phyloP scores from a whole-genome alignment of 1,284 basidiomycete genomes.

The Ustilago cynodontis region DNA sequence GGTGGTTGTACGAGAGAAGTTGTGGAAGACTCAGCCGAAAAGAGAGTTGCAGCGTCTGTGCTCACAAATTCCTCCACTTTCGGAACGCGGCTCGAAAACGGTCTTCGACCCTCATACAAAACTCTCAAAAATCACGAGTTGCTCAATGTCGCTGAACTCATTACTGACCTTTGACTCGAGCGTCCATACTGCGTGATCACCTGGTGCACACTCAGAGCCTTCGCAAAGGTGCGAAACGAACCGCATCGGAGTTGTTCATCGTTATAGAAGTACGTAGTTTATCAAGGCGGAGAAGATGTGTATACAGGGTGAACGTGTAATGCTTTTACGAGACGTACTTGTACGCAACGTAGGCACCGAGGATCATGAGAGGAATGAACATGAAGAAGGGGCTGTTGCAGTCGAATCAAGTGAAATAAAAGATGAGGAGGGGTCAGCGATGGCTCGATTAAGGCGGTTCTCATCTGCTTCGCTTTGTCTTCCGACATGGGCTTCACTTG shows the following conservation, averaged over 20 bases:
- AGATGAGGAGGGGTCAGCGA: conserved; percentile 2
- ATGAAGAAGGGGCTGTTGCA: conserved; percentile 62
- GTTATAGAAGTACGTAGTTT: conserved; percentile 10
- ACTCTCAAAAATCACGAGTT: too few species aligned
- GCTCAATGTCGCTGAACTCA: background rate
- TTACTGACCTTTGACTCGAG: too few species aligned
- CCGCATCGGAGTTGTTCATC: background rate
- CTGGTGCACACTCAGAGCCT: background rate
- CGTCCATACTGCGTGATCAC: too few species aligned
- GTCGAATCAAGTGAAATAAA: background rate
- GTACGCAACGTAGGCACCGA: conserved; percentile 61
- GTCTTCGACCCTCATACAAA: too few species aligned
- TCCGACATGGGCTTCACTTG: too few species aligned
- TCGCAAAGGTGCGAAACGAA: too few species aligned
- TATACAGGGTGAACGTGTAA: conserved; percentile 5
- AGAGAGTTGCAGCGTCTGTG: conserved; percentile 7
- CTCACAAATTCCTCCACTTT: conserved; percentile 28
- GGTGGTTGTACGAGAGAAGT: background rate
- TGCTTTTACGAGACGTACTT: conserved; percentile 50
- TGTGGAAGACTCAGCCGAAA: conserved; percentile 4
- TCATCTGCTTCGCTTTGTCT: background rate
- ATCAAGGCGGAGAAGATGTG: conserved; percentile 6
- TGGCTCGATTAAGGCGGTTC: background rate
- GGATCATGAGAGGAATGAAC: conserved; percentile 61
- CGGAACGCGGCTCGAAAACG: conserved; percentile 15